Conservation (phyloP, 805 yeast species). For the Hermanozyma aechmeae region DNA sequence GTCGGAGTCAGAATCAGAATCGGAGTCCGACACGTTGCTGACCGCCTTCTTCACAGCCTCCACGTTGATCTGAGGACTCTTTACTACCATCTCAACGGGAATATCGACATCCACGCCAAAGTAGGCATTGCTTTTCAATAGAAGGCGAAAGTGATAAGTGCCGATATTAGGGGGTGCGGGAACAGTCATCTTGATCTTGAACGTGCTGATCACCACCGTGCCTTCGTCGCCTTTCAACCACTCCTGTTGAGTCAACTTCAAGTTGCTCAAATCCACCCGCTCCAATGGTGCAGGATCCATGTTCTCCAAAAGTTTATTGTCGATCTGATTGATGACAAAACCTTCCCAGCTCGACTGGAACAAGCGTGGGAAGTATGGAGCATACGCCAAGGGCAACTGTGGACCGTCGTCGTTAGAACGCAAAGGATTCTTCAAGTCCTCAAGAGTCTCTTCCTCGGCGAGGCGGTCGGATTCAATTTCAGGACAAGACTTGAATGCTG, state of each 20-base stretch:
- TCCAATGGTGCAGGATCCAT: conserved; percentile 43
- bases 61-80: conserved; percentile 29
- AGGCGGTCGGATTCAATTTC: conserved; percentile 33
- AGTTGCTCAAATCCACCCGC: conserved; percentile 45
- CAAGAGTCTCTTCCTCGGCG: conserved; percentile 54
- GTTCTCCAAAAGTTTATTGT: conserved; percentile 65
- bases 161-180: conserved; percentile 77
- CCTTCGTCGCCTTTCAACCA: conserved; percentile 34
- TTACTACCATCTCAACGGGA: conserved; percentile 63
- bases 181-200: conserved; percentile 61
- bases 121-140: conserved; percentile 64
- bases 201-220: conserved; percentile 49
- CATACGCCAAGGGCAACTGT: conserved; percentile 49
- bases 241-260: conserved; percentile 43
- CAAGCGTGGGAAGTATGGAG: conserved; percentile 67
- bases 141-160: conserved; percentile 55
- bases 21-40: conserved; percentile 23
- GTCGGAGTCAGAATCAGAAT: conserved; percentile 37
- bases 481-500: conserved; percentile 53
- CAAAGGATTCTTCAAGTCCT: conserved; percentile 63
- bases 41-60: conserved; percentile 13
- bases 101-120: conserved; percentile 75
- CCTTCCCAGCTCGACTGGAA: conserved; percentile 55
- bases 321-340: conserved; percentile 62
- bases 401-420: conserved; percentile 61